These are phyloP conservation scores for Moricandia moricandioides DNA, from an alignment of 345 rosid genomes.

Conservation along the genomic window DNA sequence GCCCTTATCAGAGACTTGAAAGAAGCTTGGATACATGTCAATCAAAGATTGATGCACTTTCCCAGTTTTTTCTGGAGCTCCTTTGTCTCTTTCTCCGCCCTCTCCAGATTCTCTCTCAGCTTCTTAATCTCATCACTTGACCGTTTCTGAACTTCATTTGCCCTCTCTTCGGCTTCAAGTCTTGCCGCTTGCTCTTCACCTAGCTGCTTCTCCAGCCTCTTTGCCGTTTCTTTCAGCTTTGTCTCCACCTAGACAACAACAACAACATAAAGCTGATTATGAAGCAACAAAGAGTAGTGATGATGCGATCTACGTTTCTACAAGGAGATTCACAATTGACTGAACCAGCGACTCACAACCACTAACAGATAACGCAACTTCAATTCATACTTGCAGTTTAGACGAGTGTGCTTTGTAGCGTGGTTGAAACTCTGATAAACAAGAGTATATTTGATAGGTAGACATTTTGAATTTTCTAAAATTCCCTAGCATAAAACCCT, in stretches of 20 bases:
- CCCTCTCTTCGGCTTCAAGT: constrained; percentile 61
- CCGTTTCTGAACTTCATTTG: constrained; percentile 52
- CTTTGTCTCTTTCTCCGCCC: constrained; percentile 60
- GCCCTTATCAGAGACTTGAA: not conserved
- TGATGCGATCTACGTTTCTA: not conserved
- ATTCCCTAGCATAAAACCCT: not conserved
- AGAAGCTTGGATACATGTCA: not conserved
- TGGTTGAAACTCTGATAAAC: not conserved
- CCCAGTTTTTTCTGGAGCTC: constrained; percentile 56
- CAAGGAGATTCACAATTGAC: not conserved
- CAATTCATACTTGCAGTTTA: not conserved
- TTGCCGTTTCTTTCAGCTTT: constrained; percentile 69
- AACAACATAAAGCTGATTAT: not conserved
- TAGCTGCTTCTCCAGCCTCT: constrained; percentile 64
- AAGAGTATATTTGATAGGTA: not conserved
- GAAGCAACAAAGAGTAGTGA: not conserved
- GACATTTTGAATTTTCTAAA: not conserved
- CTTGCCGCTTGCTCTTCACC: constrained; percentile 85
- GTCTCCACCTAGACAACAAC: constrained; percentile 55
- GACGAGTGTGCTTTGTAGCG: not conserved
- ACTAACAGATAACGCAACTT: not conserved
- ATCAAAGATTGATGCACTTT: constrained; percentile 60
- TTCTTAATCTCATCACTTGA: constrained; percentile 67
- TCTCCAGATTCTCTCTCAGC: constrained; percentile 75
- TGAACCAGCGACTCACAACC: not conserved